These are phyloP conservation scores for Papiliotrema laurentii DNA, from an alignment of 1,284 basidiomycete species.

Conservation along the genomic window DNA sequence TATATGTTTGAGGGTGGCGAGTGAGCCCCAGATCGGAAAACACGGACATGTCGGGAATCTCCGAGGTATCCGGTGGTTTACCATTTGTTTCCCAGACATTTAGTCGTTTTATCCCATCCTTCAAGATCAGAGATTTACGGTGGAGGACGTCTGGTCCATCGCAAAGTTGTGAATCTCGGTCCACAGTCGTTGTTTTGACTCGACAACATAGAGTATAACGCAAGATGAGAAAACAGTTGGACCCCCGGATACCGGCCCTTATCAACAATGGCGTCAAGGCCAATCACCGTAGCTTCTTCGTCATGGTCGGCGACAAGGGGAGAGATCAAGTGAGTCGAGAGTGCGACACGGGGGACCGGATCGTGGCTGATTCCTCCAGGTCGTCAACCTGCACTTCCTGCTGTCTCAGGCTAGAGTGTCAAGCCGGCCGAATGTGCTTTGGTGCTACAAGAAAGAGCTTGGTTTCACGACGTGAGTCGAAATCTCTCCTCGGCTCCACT, in stretches of 20 bases:
- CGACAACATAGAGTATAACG: too few relatives aligned
- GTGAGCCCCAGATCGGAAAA: not conserved
- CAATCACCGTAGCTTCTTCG: slow-evolving; percentile 93
- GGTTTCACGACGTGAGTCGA: slow-evolving; percentile 79
- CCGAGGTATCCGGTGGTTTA: not conserved
- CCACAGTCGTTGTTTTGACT: too few relatives aligned
- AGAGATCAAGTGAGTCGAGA: slow-evolving; percentile 69
- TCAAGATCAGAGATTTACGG: too few relatives aligned
- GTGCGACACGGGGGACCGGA: not conserved
- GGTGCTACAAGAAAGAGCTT: slow-evolving; percentile 97
- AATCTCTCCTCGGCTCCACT: slow-evolving; percentile 9
- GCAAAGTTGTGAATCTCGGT: too few relatives aligned
- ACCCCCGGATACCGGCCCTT: slow-evolving; percentile 85
- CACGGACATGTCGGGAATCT: not conserved
- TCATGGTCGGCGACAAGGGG: slow-evolving; percentile 91
- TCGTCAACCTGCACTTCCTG: slow-evolving; percentile 94
- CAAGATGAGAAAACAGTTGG: slow-evolving; percentile 57
- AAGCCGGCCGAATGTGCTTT: slow-evolving; percentile 83
- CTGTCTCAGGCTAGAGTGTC: slow-evolving; percentile 85
- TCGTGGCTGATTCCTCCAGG: slow-evolving; percentile 49
- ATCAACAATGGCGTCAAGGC: slow-evolving; percentile 90
- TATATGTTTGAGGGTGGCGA: not conserved
- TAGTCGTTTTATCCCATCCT: not conserved
- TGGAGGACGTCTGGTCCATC: too few relatives aligned
- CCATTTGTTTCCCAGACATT: not conserved